Conservation (phyloP, 2,329 filamentous ascomycete genomes). For the Ophiognomonia clavigignenti-juglandacearum region DNA sequence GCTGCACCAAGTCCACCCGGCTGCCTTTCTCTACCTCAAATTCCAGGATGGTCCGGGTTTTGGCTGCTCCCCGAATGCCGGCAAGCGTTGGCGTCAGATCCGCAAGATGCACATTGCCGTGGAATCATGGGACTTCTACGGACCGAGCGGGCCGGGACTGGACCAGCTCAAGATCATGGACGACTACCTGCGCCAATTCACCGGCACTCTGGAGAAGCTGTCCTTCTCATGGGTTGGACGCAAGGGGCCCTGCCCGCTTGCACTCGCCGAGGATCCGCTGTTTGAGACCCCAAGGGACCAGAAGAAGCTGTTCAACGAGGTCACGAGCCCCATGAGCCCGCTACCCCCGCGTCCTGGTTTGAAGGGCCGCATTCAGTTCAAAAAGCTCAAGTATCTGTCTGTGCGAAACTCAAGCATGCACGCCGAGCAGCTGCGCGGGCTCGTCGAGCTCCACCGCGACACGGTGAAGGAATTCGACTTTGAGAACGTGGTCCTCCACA, state of each 20-base stretch:
- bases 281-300: conserved; percentile 50
- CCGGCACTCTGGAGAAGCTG: conserved; percentile 61
- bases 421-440: conserved; percentile 62
- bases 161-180: conserved; percentile 77
- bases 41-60: conserved; percentile 60
- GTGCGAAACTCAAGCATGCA: conserved; percentile 71
- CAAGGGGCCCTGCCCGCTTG: conserved; percentile 69
- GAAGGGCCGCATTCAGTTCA: conserved; percentile 59
- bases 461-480: conserved; percentile 76
- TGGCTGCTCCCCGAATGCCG: conserved; percentile 67
- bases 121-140: conserved; percentile 63
- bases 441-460: conserved; percentile 62
- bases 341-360: conserved; percentile 45
- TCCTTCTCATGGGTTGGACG: conserved; percentile 72
- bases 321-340: conserved; percentile 61
- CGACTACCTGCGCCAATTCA: conserved; percentile 70
- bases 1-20: conserved; percentile 68
- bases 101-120: conserved; percentile 67
- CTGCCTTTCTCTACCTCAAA: conserved; percentile 72
- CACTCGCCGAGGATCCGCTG: conserved; percentile 65
- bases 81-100: conserved; percentile 73
- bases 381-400: conserved; percentile 61
- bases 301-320: conserved; percentile 59
- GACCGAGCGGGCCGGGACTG: conserved; percentile 48
- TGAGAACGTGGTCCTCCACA: conserved; percentile 65